phyloP scores from a whole-genome alignment of 805 yeast species.

The Kodamaea restingae region DNA sequence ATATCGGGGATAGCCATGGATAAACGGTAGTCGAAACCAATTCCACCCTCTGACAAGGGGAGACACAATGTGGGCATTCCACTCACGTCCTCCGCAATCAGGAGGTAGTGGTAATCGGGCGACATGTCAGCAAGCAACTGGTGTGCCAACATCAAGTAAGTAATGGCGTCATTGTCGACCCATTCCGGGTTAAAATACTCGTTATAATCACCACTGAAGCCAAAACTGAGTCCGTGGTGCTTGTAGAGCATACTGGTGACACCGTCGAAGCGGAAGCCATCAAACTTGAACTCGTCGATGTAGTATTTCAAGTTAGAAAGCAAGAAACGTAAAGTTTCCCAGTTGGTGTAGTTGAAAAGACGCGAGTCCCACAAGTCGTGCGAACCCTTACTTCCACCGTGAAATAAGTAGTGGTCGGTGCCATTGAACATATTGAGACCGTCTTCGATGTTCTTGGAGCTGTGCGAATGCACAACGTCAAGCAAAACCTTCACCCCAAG shows the following conservation, averaged over 20 bases:
- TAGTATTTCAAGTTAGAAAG: conserved; percentile 81
- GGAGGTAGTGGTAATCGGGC: conserved; percentile 45
- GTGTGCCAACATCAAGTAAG: conserved; percentile 89
- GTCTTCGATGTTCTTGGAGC: conserved; percentile 89
- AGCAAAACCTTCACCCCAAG: conserved; percentile 80
- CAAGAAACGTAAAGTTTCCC: conserved; percentile 85
- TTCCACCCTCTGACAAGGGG: conserved; percentile 72
- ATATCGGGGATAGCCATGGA: conserved; percentile 98
- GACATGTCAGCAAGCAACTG: conserved; percentile 58
- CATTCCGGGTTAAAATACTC: conserved; percentile 78
- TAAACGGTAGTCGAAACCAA: conserved; percentile 88
- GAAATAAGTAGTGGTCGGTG: conserved; percentile 92
- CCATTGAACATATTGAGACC: conserved; percentile 94
- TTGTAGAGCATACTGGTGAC: conserved; percentile 88
- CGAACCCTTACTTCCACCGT: conserved; percentile 81
- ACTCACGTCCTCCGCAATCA: conserved; percentile 94
- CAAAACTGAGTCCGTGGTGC: conserved; percentile 90
- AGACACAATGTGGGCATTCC: conserved; percentile 96
- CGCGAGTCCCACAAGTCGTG: conserved; percentile 97
- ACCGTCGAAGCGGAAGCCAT: conserved; percentile 96
- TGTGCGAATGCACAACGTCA: conserved; percentile 95
- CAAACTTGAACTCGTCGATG: conserved; percentile 79
- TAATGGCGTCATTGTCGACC: conserved; percentile 84
- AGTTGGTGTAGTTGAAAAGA: conserved; percentile 83
- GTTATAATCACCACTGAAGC: conserved; percentile 87